Percentiles rank a stretch among this genome's conserved stretches.
Evolutionary conservation across 2,329 filamentous ascomycete species (phyloP).

Genomic region (Pyricularia pennisetigena): DNA sequence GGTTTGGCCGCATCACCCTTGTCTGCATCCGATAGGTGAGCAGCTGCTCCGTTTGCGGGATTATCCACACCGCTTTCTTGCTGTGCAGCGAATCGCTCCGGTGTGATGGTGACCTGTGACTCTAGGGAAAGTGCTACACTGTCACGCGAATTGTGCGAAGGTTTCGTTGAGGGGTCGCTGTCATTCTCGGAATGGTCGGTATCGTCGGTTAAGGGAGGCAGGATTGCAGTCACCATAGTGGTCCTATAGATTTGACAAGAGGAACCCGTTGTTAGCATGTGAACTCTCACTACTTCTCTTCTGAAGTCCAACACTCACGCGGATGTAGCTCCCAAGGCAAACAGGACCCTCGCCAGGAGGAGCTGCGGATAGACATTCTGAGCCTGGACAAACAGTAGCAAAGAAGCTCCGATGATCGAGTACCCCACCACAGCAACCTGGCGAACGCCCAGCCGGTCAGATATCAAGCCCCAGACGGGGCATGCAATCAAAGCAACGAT

Average conservation of each 20-base stretch:
- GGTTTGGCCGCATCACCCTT: slow-evolving; percentile 31
- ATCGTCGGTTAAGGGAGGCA: slow-evolving; percentile 61
- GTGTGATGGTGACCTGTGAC: slow-evolving; percentile 68
- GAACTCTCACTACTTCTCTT: too few species aligned
- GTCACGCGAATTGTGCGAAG: slow-evolving; percentile 34
- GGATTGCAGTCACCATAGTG: slow-evolving; percentile 94
- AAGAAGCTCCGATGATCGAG: slow-evolving; percentile 63
- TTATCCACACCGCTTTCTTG: slow-evolving; percentile 3
- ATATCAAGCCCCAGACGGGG: slow-evolving; percentile 68
- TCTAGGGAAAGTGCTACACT: slow-evolving; percentile 59
- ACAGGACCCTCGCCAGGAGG: slow-evolving; percentile 72
- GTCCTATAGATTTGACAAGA: slow-evolving; percentile 33
- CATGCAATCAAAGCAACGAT: slow-evolving; percentile 72
- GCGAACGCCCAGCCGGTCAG: slow-evolving; percentile 67
- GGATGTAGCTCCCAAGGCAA: slow-evolving; percentile 86
- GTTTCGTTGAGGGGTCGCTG: slow-evolving; percentile 18
- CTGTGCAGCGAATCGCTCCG: slow-evolving; percentile 37
- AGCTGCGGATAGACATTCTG: slow-evolving; percentile 82
- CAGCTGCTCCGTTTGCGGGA: background rate
- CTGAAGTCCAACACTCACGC: slow-evolving; percentile 41
- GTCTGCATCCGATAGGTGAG: slow-evolving; percentile 9
- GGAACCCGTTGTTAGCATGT: background rate
- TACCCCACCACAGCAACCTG: slow-evolving; percentile 71
- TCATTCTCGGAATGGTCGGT: slow-evolving; percentile 12
- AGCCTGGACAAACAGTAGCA: slow-evolving; percentile 78